Evolutionary conservation across 106 monocot species (phyloP).

Genomic region (Amphibolis antarctica): DNA sequence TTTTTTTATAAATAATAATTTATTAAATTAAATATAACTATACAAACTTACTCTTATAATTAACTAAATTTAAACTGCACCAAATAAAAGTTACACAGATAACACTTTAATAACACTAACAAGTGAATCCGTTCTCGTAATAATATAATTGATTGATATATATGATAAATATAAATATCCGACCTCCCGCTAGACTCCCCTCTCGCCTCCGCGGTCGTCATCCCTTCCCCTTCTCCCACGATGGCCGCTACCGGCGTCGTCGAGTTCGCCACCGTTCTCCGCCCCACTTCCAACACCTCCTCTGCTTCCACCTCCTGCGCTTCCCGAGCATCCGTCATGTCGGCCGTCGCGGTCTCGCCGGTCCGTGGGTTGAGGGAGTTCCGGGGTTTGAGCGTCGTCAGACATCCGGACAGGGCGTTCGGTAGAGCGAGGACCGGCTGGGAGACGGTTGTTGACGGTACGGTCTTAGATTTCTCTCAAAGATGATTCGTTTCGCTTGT

Average conservation of each 20-base stretch:
- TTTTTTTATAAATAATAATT: too few species aligned
- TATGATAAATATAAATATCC: too few species aligned
- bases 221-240: too few species aligned
- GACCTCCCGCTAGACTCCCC: too few species aligned
- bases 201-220: background rate
- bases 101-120: too few species aligned
- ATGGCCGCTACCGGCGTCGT: slow-evolving; percentile 4
- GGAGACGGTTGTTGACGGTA: slow-evolving; percentile 3
- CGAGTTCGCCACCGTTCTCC: slow-evolving; percentile 1
- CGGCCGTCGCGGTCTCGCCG: background rate
- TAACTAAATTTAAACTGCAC: too few species aligned
- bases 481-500: background rate
- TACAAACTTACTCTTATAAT: too few species aligned
- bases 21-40: too few species aligned
- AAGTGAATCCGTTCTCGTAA: too few species aligned
- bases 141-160: too few species aligned
- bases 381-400: slow-evolving; percentile 5
- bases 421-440: background rate
- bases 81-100: too few species aligned
- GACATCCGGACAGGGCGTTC: background rate
- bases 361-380: background rate
- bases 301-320: background rate
- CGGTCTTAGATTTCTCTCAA: background rate
- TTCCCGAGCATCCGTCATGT: background rate
- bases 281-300: background rate